Evolutionary conservation across 139 green algal genomes (phyloP), one percentile per base, ranked within the genome.

Genomic region (Nannochloris sp.): DNA sequence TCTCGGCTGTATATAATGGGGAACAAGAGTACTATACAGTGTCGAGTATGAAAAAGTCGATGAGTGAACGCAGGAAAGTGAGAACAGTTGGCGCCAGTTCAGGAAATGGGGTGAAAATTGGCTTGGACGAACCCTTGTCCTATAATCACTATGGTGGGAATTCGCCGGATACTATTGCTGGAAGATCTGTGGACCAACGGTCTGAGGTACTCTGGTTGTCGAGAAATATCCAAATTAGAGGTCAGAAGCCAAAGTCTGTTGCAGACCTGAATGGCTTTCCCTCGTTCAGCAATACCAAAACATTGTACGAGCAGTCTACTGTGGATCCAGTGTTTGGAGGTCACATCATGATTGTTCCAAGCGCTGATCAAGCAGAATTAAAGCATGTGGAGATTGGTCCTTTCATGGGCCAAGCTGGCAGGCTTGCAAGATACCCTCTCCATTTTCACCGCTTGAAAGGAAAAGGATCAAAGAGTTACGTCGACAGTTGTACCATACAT

Each of bases 181-280:
- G 46, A 28, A 53, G 46, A 2, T 53, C 46, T 28, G 46, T 53
- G 16, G 46, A 53, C 20, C 46, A 53, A 2, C 46, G 46, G 14
- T 26, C 46, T 53, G 46, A 53, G 20, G 46, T 53, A 12, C 46
- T 53, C 4, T 53, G 46, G 46, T 10, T 53, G 6, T 53, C 46
- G 46, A 53, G 46, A 53, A 53, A 53, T 23, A 53, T 53, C 46
- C 46, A 53, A 53, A 53, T 53, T 23, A 53, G n/a, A 53, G 46
- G 46, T 14, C 46, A 53, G 6, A 53, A 53, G 5, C 46, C 46
- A 28, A 23, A 20, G 16, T 53, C 46, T 28, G 46, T 53, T 53
- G 16, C 8, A 12, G 46, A 53, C n/a, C n/a, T 53, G 9, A 11
- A 20, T 10, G 46, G 46, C 46, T 53, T 28, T 11, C 46, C 46